Evolutionary conservation across 1,139 yeast species (phyloP).

Genomic region (Suhomyces guaymorum): DNA sequence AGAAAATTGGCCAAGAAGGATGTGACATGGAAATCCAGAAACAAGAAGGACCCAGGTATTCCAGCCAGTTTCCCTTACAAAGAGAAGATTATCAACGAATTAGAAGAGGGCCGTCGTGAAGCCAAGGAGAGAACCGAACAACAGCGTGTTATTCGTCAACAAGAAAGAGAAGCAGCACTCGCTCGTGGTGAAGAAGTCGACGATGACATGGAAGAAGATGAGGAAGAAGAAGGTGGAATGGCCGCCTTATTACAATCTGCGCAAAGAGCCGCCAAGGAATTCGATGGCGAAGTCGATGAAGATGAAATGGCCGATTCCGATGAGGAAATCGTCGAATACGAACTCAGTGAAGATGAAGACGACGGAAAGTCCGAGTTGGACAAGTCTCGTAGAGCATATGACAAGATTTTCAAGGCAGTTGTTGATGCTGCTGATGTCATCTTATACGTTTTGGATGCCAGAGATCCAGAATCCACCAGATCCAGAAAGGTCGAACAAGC

Average conservation of each 20-base stretch:
- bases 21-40: constrained; percentile 87
- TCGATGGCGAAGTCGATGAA: constrained; percentile 53
- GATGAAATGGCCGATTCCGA: constrained; percentile 46
- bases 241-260: constrained; percentile 90
- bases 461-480: constrained; percentile 96
- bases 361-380: constrained; percentile 52
- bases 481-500: constrained; percentile 90
- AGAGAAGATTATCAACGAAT: constrained; percentile 75
- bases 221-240: constrained; percentile 58
- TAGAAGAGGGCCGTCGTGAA: constrained; percentile 67
- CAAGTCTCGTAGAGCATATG: constrained; percentile 89
- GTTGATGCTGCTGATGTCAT: constrained; percentile 90
- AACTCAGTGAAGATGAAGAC: constrained; percentile 42
- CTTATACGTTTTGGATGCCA: constrained; percentile 89
- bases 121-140: constrained; percentile 63
- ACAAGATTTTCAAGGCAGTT: constrained; percentile 77
- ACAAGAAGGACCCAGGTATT: constrained; percentile 86
- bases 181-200: constrained; percentile 45
- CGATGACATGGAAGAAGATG: constrained; percentile 42
- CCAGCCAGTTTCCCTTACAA: constrained; percentile 95
- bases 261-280: constrained; percentile 76
- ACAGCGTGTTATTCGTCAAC: constrained; percentile 47
- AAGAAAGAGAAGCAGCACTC: constrained; percentile 48
- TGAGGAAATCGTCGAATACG: constrained; percentile 48
- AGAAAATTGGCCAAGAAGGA: constrained; percentile 82